Base-by-base conservation (phyloP, 179 eudicot species). In the Vitellaria paradoxa region DNA sequence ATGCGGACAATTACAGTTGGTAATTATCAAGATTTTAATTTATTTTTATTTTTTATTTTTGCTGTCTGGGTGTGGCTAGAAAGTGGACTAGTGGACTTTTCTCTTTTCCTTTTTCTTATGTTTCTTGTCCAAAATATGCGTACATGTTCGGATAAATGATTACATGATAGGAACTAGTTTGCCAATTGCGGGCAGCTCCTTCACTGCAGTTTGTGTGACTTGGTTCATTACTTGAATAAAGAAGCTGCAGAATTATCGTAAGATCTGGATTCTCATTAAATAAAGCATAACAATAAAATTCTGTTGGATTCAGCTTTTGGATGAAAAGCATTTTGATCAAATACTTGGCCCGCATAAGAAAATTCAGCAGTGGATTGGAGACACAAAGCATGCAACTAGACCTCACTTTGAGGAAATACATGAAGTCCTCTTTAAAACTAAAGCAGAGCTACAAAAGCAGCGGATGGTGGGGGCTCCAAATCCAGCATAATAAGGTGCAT, bases 401-500 rank as follows among this genome's bases (percentile, higher is more conserved):
- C 99, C 97, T 79, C 86, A 93, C 85, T 93, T 91, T 75, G 95
- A 91, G 21, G 92, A 93, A 47, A 85, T 93, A 45, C 93, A 91
- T 73, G 81, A 37, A 7, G 50, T 82, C 23, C 86, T 95, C 47
- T 88, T 74, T 74, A 70, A 62, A 73, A 81, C 75, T 65, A 85
- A 83, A 73, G 91, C 69, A 76, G 81, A 55, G 57, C 78, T 89
- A 21, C 86, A 87, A 79, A 75, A 88, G 82, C 86, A 77, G 72
- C 74, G 59, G 45, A n/a, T 46, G 68, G 20, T 49, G 65, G 71
- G 70, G 50, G 73, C 81, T 68, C 69, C 15, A 14, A 71, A 59
- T 62, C 20, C 56, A 64, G 45, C 76, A 3, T 42, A 40, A 70
- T n/a, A 59, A 45, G 26, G 3, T 45, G 45, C 73, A 17, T 59